phyloP scores from a whole-genome alignment of 108 stramenopile genomes.

The Nannochloropsis granulata region DNA sequence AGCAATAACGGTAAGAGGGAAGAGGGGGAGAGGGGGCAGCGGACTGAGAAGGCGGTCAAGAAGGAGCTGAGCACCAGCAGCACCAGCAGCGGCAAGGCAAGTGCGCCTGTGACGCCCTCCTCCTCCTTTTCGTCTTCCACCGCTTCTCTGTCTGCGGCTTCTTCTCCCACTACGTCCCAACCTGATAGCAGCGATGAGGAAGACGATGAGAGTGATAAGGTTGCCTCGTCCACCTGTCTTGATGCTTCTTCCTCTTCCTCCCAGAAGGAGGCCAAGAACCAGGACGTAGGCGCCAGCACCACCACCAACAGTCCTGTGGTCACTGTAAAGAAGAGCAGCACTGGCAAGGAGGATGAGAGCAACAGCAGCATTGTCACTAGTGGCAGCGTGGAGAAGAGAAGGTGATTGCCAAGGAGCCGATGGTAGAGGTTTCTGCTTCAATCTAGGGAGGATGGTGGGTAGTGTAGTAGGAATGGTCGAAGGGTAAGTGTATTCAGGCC shows the following conservation, averaged over 20 bases:
- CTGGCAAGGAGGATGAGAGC: not conserved
- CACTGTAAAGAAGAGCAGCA: not conserved
- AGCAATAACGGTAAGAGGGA: not conserved
- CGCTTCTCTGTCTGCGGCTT: not conserved
- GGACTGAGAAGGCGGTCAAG: not conserved
- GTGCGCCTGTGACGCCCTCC: not conserved
- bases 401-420: too few species aligned
- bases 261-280: not conserved
- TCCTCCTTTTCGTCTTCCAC: not conserved
- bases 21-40: not conserved
- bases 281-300: not conserved
- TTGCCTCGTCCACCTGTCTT: slow-evolving; percentile 17
- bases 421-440: too few species aligned
- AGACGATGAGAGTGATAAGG: not conserved
- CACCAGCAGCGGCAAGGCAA: too few species aligned
- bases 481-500: not conserved
- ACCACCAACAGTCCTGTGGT: too few species aligned
- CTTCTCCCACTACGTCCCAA: not conserved
- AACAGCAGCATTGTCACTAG: not conserved
- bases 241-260: not conserved
- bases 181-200: not conserved
- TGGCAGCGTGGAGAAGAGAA: not conserved
- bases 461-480: not conserved
- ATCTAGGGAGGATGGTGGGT: too few species aligned
- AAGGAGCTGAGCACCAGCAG: too few species aligned